These are phyloP conservation scores for Taphrina wiesneri DNA, from an alignment of 1,139 yeast genomes.

Conservation along the genomic window DNA sequence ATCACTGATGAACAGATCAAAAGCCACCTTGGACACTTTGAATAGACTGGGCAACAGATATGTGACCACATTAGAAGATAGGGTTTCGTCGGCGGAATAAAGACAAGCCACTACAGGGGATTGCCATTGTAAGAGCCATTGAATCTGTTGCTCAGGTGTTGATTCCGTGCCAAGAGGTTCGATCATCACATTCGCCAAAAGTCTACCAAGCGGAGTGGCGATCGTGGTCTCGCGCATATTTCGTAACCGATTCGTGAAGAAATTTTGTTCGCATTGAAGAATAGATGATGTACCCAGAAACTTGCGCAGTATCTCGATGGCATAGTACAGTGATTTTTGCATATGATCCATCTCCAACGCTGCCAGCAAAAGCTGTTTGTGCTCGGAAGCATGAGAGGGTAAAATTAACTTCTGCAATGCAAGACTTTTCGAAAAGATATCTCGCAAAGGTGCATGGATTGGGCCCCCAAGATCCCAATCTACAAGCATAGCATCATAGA, in stretches of 20 bases:
- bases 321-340: slow-evolving; percentile 26
- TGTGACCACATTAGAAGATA: neutral
- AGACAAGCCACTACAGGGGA: neutral
- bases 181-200: slow-evolving; percentile 16
- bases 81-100: neutral
- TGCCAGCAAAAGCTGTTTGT: neutral
- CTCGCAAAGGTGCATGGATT: slow-evolving; percentile 22
- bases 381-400: neutral
- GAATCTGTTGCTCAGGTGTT: neutral
- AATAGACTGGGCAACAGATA: slow-evolving; percentile 25
- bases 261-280: slow-evolving; percentile 5
- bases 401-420: slow-evolving; percentile 7
- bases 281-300: slow-evolving; percentile 12
- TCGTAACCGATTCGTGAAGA: slow-evolving; percentile 16
- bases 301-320: slow-evolving; percentile 28
- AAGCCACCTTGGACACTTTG: neutral
- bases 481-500: slow-evolving; percentile 18
- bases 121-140: slow-evolving; percentile 24
- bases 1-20: slow-evolving; percentile 3
- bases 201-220: slow-evolving; percentile 26
- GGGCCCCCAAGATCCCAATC: slow-evolving; percentile 23
- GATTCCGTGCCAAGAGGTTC: neutral
- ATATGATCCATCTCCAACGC: slow-evolving; percentile 17
- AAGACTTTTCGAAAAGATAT: slow-evolving; percentile 20
- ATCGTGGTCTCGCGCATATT: slow-evolving; percentile 20